phyloP scores from a whole-genome alignment of 306 rosid species.

The Castanea sativa region DNA sequence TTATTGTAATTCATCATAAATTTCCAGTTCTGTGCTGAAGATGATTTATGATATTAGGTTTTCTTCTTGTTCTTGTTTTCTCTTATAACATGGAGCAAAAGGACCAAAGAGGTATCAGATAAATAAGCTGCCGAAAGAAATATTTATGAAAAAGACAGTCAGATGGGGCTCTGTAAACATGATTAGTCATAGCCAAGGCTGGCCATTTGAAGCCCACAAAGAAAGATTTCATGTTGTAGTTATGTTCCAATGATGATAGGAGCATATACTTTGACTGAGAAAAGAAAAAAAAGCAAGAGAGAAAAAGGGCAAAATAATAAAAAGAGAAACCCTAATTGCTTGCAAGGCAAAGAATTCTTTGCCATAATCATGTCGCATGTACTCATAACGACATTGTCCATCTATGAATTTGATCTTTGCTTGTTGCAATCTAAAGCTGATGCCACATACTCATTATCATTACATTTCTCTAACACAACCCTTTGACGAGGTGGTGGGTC shows the following conservation, averaged over 20 bases:
- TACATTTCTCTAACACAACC: slow-evolving; percentile 19
- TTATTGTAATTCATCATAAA: too few relatives aligned
- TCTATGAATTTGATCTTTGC: slow-evolving; percentile 33
- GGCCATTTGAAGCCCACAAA: slow-evolving; percentile 32
- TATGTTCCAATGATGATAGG: slow-evolving; percentile 60
- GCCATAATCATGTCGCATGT: slow-evolving; percentile 42
- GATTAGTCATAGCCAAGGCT: slow-evolving; percentile 26
- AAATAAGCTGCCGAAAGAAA: neutral
- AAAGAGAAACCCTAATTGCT: slow-evolving; percentile 51
- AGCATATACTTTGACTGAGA: slow-evolving; percentile 43
- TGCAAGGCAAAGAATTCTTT: slow-evolving; percentile 48
- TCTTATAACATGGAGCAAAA: neutral
- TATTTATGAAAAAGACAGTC: neutral
- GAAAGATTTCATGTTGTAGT: slow-evolving; percentile 48
- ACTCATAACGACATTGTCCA: slow-evolving; percentile 47
- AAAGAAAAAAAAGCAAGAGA: slow-evolving; percentile 19
- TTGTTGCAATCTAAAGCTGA: slow-evolving; percentile 37
- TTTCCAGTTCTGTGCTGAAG: too few relatives aligned
- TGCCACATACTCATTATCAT: slow-evolving; percentile 25
- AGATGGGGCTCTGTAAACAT: slow-evolving; percentile 25
- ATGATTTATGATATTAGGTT: too few relatives aligned
- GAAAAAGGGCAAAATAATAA: slow-evolving; percentile 27
- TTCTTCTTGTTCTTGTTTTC: neutral
- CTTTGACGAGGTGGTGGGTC: neutral
- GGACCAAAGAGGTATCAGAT: neutral